Evolutionary conservation across 495 filamentous ascomycete genomes (phyloP).

Genomic region (Apodospora peruviana): DNA sequence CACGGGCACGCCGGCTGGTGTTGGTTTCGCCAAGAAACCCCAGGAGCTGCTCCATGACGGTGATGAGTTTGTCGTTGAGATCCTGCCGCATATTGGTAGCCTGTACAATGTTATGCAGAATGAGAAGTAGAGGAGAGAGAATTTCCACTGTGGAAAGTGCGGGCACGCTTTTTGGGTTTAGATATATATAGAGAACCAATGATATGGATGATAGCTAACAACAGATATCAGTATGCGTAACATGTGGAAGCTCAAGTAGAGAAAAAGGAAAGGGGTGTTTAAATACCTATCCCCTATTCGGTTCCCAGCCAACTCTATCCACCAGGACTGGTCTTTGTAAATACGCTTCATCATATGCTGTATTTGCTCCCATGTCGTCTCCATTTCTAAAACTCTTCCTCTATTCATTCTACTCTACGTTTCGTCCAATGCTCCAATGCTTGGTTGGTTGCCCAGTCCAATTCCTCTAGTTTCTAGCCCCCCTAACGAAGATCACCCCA

Average conservation of each 20-base stretch:
- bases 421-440: neutral
- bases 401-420: neutral
- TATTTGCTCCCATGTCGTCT: no score
- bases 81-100: constrained; percentile 41
- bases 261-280: no score
- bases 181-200: neutral
- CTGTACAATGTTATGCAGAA: constrained; percentile 37
- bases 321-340: no score
- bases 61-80: constrained; percentile 44
- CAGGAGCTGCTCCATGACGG: constrained; percentile 39
- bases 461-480: neutral
- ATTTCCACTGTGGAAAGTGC: neutral
- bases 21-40: constrained; percentile 35
- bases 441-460: neutral
- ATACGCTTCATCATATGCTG: no score
- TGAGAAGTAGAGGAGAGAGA: constrained; percentile 29
- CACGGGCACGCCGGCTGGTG: constrained; percentile 44
- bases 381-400: no score
- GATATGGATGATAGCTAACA: neutral
- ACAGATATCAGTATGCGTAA: no score
- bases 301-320: no score
- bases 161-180: no score
- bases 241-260: no score
- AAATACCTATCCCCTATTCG: no score
- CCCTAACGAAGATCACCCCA: constrained; percentile 22